A percentile compares a stretch with the other conserved stretches of the same genome.
Evolutionary conservation across 352 stramenopile species (phyloP).

Genomic region (Aphanomyces stellatus): DNA sequence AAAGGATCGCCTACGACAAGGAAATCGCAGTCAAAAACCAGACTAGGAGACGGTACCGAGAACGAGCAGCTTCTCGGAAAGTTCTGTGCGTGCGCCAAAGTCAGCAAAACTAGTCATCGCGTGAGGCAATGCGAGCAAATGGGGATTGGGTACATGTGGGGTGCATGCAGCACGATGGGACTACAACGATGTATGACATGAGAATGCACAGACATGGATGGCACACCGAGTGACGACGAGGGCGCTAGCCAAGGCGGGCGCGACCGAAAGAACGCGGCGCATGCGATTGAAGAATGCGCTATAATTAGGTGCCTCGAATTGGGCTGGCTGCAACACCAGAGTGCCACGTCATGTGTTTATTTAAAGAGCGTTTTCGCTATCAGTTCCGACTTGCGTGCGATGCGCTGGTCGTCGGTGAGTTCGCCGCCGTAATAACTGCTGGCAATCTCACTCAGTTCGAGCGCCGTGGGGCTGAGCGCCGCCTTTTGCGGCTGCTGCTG

Average conservation of each 20-base stretch:
- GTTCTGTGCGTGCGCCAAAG: neutral
- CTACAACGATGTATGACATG: neutral
- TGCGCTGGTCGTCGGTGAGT: neutral
- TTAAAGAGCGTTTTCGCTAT: neutral
- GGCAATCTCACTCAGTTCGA: neutral
- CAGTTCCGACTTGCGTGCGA: neutral
- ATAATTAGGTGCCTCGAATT: neutral
- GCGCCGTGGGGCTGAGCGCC: neutral
- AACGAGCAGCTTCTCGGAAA: neutral
- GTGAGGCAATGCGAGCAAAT: neutral
- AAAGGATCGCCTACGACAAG: neutral
- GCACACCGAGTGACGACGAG: conserved; percentile 3
- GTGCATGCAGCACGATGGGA: neutral
- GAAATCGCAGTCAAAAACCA: neutral
- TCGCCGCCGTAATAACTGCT: conserved; percentile 2
- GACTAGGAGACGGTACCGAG: neutral
- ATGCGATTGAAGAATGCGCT: neutral
- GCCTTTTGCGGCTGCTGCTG: neutral
- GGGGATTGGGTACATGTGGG: neutral
- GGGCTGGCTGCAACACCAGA: neutral
- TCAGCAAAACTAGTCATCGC: neutral
- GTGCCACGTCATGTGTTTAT: neutral
- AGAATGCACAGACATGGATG: neutral
- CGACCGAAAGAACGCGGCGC: neutral
- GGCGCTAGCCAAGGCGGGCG: neutral